A percentile compares a stretch with the other conserved stretches of the same genome.
Conservation (phyloP, 1,139 yeast species). For the Diutina sp. region DNA sequence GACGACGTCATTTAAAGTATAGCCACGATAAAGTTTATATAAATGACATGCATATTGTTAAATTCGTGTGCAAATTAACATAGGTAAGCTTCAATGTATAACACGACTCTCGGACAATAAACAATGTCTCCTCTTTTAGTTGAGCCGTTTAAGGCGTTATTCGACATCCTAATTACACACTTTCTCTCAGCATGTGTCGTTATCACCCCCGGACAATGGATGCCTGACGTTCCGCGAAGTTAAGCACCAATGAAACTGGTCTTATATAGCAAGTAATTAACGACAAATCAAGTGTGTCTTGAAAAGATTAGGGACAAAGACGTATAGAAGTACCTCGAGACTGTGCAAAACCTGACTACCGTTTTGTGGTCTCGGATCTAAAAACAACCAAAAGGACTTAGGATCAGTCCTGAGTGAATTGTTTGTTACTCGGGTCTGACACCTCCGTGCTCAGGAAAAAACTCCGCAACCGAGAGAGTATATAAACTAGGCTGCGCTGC, state of each 20-base stretch:
- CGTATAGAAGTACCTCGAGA: background rate
- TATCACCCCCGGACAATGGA: no score
- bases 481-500: background rate
- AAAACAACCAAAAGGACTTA: background rate
- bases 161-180: no score
- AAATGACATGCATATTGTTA: background rate
- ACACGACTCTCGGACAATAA: no score
- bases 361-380: background rate
- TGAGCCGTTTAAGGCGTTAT: no score
- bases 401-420: background rate
- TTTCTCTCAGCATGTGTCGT: no score
- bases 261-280: background rate
- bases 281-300: background rate
- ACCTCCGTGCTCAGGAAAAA: background rate
- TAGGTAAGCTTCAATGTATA: no score
- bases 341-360: background rate
- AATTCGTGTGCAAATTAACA: no score
- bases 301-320: background rate
- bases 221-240: background rate
- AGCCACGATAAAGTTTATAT: background rate
- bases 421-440: background rate
- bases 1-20: slow-evolving; percentile 8
- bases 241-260: background rate
- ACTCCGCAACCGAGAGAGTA: background rate
- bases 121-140: no score